Conservation (phyloP, 1,139 yeast genomes). For the Yamadazyma spencermartinsiae region DNA sequence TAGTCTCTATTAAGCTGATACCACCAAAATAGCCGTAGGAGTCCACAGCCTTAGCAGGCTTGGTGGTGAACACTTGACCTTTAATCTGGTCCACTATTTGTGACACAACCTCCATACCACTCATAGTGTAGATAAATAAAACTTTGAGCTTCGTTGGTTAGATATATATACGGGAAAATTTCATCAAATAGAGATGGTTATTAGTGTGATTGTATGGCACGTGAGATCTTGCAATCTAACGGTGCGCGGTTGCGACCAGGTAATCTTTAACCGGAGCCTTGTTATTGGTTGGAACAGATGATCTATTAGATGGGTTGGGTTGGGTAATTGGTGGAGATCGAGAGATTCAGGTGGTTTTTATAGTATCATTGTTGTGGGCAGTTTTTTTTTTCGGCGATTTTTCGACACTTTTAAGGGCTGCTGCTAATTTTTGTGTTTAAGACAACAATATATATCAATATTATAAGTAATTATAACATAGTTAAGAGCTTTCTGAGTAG, state of each 20-base stretch:
- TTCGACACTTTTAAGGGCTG: too few relatives aligned
- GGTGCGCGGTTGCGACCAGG: not conserved
- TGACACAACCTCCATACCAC: conserved; percentile 19
- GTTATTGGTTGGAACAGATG: not conserved
- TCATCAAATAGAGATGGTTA: not conserved
- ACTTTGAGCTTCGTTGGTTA: not conserved
- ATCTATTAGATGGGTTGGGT: not conserved
- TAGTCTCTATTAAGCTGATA: conserved; percentile 37
- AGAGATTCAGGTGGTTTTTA: not conserved
- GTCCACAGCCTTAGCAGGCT: conserved; percentile 48
- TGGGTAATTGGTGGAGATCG: too few relatives aligned
- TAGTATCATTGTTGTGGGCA: too few relatives aligned
- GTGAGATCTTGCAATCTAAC: conserved; percentile 17
- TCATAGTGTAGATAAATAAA: not conserved
- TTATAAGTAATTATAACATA: too few relatives aligned
- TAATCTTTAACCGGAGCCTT: not conserved
- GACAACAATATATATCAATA: too few relatives aligned
- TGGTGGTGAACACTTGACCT: conserved; percentile 42
- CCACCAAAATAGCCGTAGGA: conserved; percentile 30
- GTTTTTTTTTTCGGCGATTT: too few relatives aligned
- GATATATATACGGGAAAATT: not conserved
- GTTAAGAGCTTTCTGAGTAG: too few relatives aligned
- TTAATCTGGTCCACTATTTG: conserved; percentile 20
- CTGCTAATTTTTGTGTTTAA: too few relatives aligned
- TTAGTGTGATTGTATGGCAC: conserved; percentile 14